Evolutionary conservation across 1,284 basidiomycete species (phyloP).

Genomic region (Singerocomus rubriflavus): DNA sequence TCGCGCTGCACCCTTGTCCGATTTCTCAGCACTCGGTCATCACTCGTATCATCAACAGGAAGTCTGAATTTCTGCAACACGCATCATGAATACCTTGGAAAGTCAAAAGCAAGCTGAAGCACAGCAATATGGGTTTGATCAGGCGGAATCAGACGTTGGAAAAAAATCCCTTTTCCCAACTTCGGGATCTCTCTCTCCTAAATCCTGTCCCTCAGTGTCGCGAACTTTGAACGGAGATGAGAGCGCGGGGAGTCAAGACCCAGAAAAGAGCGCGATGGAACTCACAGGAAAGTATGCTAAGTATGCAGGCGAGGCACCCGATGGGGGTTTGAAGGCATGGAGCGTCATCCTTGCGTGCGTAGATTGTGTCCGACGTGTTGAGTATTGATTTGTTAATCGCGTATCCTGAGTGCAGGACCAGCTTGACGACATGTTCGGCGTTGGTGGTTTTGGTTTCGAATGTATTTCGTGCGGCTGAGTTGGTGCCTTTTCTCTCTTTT

Average conservation of each 20-base stretch:
- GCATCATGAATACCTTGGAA: constrained; percentile 2
- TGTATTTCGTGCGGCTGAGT: constrained; percentile 5
- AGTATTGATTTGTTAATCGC: constrained; percentile 9
- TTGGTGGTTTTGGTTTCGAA: constrained; percentile 2
- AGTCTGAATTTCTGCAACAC: neutral
- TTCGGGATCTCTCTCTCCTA: neutral
- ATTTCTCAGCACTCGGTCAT: neutral
- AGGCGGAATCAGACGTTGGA: neutral
- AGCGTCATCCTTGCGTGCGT: constrained; percentile 45
- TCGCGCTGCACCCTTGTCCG: neutral
- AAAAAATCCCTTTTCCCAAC: neutral
- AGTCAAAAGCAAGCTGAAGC: neutral
- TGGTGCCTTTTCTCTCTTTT: neutral
- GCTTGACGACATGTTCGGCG: constrained; percentile 18
- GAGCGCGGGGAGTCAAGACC: neutral
- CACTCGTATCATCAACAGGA: neutral
- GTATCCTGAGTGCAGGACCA: constrained; percentile 12
- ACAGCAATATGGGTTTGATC: neutral
- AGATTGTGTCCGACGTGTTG: neutral
- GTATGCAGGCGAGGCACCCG: constrained; percentile 35
- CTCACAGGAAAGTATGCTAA: constrained; percentile 18
- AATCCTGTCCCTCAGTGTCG: neutral
- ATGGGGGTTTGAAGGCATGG: constrained; percentile 55
- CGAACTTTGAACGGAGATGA: constrained; percentile 8
- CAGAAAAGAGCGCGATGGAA: constrained; percentile 12